A percentile compares a stretch with the other conserved stretches of the same genome.
phyloP scores from a whole-genome alignment of 495 filamentous ascomycete genomes.

The Tuber borchii region DNA sequence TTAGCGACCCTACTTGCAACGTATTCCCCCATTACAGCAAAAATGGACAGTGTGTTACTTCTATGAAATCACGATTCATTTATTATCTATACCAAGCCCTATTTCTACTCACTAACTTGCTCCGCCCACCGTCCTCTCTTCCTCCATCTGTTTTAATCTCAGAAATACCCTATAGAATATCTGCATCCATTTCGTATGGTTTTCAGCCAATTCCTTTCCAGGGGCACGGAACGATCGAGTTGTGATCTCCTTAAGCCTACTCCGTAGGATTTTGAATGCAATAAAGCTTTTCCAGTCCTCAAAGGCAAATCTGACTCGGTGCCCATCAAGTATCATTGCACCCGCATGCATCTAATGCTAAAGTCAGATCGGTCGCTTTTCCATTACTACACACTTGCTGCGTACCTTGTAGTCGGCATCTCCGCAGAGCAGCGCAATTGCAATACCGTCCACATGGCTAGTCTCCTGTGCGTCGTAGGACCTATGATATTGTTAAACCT shows the following conservation, averaged over 20 bases:
- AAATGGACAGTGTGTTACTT: not conserved
- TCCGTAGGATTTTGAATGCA: conserved; percentile 68
- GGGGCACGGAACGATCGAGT: conserved; percentile 63
- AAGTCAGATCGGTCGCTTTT: not conserved
- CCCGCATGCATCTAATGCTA: conserved; percentile 65
- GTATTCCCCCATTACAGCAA: not conserved
- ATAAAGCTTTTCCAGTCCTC: conserved; percentile 88
- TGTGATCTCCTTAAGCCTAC: conserved; percentile 63
- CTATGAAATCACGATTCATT: not conserved
- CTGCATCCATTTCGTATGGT: conserved; percentile 67
- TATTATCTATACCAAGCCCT: not conserved
- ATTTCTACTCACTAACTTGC: not conserved
- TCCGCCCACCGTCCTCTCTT: not conserved
- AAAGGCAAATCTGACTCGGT: conserved; percentile 76
- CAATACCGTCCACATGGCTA: conserved; percentile 69
- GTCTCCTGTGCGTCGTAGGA: conserved; percentile 88
- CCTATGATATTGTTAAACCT: conserved; percentile 40
- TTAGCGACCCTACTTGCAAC: not conserved
- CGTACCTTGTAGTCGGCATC: conserved; percentile 71
- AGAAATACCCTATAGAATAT: conserved; percentile 48
- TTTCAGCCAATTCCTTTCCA: conserved; percentile 58
- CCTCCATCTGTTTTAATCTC: not conserved
- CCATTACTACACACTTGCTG: conserved; percentile 8
- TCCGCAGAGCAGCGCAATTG: conserved; percentile 76
- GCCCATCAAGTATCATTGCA: conserved; percentile 74